Conservation (phyloP, 2,329 filamentous ascomycete genomes). For the Gnomoniopsis smithogilvyi region DNA sequence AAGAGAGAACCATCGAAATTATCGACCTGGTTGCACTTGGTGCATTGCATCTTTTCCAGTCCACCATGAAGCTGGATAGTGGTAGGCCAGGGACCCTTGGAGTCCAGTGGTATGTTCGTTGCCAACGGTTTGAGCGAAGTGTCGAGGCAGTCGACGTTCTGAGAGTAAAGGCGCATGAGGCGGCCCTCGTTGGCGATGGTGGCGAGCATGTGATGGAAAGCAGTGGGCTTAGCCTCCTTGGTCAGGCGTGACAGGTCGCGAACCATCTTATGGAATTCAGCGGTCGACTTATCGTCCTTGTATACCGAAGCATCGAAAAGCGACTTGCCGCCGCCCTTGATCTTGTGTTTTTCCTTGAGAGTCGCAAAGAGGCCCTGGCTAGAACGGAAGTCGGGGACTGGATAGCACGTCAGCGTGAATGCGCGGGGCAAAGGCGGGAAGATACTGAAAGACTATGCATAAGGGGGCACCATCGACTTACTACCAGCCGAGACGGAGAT, state of each 20-base stretch:
- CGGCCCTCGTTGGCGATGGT: conserved; percentile 85
- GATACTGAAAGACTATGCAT: conserved; percentile 5
- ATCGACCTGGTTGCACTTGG: conserved; percentile 78
- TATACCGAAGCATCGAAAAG: conserved; percentile 98
- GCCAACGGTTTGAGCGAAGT: conserved; percentile 75
- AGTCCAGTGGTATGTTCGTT: conserved; percentile 75
- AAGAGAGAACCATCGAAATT: conserved; percentile 79
- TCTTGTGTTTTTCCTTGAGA: conserved; percentile 79
- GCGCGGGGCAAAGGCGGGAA: not conserved
- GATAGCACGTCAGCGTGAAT: conserved; percentile 17
- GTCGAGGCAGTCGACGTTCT: conserved; percentile 96
- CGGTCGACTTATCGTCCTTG: conserved; percentile 83
- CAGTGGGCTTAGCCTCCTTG: conserved; percentile 73
- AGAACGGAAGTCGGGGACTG: conserved; percentile 94
- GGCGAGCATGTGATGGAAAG: conserved; percentile 91
- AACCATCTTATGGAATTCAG: conserved; percentile 95
- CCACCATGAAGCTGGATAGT: conserved; percentile 94
- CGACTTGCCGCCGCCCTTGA: conserved; percentile 91
- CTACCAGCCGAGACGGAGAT: conserved; percentile 96
- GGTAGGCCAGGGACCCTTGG: conserved; percentile 87
- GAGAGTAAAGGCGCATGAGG: conserved; percentile 85
- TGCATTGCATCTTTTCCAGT: conserved; percentile 93
- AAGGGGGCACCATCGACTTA: conserved; percentile 45
- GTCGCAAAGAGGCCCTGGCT: conserved; percentile 84
- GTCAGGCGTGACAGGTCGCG: conserved; percentile 80